Percentiles rank a stretch among this genome's conserved stretches.
phyloP scores from a whole-genome alignment of 345 rosid species.

The Cochlearia excelsa region DNA sequence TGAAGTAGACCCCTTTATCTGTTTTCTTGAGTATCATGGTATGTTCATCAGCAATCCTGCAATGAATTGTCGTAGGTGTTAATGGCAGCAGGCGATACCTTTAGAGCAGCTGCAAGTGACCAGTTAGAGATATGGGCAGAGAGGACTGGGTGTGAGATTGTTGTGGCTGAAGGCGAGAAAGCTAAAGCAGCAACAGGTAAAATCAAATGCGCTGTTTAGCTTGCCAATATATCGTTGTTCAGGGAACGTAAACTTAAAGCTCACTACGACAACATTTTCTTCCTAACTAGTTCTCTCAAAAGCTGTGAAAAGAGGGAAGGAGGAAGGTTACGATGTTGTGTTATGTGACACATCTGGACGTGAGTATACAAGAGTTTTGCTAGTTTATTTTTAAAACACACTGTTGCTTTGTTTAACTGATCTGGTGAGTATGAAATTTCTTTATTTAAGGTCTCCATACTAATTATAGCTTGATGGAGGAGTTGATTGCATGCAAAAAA shows the following conservation, averaged over 20 bases:
- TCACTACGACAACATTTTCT: constrained; percentile 43
- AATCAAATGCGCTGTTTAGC: constrained; percentile 15
- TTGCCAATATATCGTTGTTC: not conserved
- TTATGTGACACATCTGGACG: constrained; percentile 97
- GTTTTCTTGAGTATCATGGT: constrained; percentile 21
- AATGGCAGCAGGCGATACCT: constrained; percentile 98
- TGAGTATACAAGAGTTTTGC: constrained; percentile 41
- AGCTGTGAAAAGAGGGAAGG: constrained; percentile 93
- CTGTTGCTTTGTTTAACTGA: constrained; percentile 25
- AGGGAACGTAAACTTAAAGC: not conserved
- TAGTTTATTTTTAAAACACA: constrained; percentile 14
- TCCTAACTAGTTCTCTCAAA: constrained; percentile 79
- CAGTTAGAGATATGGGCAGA: constrained; percentile 97
- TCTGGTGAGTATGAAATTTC: constrained; percentile 7
- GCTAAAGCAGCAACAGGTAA: constrained; percentile 89
- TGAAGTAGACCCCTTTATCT: not conserved
- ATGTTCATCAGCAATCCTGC: constrained; percentile 31
- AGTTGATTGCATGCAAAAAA: constrained; percentile 82
- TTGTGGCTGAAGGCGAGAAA: constrained; percentile 65
- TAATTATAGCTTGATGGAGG: constrained; percentile 94
- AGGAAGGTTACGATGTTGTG: constrained; percentile 78
- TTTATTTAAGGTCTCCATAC: constrained; percentile 78
- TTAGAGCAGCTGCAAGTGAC: constrained; percentile 97
- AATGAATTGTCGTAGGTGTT: constrained; percentile 58
- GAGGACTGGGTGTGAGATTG: constrained; percentile 90